These are phyloP conservation scores for Kwoniella newhampshirensis DNA, from an alignment of 768 basidiomycete genomes.

Conservation along the genomic window DNA sequence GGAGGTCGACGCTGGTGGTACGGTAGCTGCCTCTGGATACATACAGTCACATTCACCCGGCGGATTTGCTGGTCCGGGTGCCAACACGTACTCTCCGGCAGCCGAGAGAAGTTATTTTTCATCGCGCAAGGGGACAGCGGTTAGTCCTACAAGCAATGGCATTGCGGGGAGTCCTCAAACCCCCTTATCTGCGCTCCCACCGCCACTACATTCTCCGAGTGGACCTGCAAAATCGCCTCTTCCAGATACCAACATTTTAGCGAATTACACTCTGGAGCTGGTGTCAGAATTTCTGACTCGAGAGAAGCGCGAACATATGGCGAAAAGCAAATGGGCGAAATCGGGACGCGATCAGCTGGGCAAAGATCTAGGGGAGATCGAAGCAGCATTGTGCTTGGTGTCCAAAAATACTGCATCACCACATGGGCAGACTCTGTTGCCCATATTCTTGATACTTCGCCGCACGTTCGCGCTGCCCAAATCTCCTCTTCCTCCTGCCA, in stretches of 20 bases:
- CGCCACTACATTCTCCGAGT: constrained; percentile 3
- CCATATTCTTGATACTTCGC: constrained; percentile 36
- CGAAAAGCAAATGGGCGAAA: constrained; percentile 47
- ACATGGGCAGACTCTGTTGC: constrained; percentile 27
- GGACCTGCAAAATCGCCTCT: not conserved
- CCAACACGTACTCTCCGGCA: constrained; percentile 8
- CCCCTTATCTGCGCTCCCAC: constrained; percentile 20
- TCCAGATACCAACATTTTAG: constrained; percentile 26
- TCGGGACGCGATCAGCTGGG: constrained; percentile 45
- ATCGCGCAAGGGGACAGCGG: constrained; percentile 10
- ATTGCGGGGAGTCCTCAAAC: constrained; percentile 18
- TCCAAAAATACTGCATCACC: constrained; percentile 20
- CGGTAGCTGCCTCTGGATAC: constrained; percentile 8
- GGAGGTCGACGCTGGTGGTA: constrained; percentile 28
- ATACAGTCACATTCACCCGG: constrained; percentile 1
- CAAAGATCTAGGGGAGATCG: constrained; percentile 51
- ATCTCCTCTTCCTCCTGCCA: constrained; percentile 24
- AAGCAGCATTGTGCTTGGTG: constrained; percentile 35
- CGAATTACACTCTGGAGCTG: constrained; percentile 45
- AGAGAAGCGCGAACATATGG: constrained; percentile 51
- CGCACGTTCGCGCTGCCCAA: constrained; percentile 36
- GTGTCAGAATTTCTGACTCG: constrained; percentile 46
- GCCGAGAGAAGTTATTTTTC: constrained; percentile 25
- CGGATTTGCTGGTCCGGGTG: not conserved
- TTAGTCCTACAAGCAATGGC: constrained; percentile 11